phyloP scores from a whole-genome alignment of 352 stramenopile species.

The Phytophthora fragariae region DNA sequence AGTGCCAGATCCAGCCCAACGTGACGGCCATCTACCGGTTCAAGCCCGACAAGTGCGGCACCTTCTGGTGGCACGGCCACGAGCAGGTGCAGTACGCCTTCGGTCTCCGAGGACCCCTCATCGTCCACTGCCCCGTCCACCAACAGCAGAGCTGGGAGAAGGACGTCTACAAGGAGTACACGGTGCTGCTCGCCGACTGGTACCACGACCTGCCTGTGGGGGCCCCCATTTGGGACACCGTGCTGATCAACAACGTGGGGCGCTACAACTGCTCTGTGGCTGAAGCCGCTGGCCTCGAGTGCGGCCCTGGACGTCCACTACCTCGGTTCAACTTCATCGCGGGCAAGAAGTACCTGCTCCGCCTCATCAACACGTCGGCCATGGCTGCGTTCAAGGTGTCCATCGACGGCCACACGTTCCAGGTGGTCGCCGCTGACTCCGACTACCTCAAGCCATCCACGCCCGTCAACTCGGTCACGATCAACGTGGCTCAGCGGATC shows the following conservation, averaged over 20 bases:
- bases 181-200: conserved; percentile 47
- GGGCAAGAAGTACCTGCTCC: conserved; percentile 48
- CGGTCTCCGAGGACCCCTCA: conserved; percentile 50
- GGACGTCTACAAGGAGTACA: conserved; percentile 48
- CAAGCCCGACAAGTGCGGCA: conserved; percentile 51
- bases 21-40: conserved; percentile 54
- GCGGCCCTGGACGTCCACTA: conserved; percentile 26
- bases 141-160: conserved; percentile 45
- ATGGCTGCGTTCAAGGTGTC: conserved; percentile 56
- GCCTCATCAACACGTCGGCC: conserved; percentile 52
- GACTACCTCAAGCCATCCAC: conserved; percentile 47
- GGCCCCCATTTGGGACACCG: conserved; percentile 49
- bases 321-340: conserved; percentile 41
- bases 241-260: conserved; percentile 54
- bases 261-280: conserved; percentile 52
- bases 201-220: conserved; percentile 50
- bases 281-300: conserved; percentile 30
- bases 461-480: conserved; percentile 37
- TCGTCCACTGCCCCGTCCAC: conserved; percentile 41
- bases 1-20: conserved; percentile 52
- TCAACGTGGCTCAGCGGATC: conserved; percentile 51
- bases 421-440: conserved; percentile 45
- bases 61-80: conserved; percentile 57
- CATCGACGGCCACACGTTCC: conserved; percentile 53
- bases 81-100: conserved; percentile 55